Evolutionary conservation across 345 rosid genomes (phyloP).

Genomic region (Lenwebbia sp.): DNA sequence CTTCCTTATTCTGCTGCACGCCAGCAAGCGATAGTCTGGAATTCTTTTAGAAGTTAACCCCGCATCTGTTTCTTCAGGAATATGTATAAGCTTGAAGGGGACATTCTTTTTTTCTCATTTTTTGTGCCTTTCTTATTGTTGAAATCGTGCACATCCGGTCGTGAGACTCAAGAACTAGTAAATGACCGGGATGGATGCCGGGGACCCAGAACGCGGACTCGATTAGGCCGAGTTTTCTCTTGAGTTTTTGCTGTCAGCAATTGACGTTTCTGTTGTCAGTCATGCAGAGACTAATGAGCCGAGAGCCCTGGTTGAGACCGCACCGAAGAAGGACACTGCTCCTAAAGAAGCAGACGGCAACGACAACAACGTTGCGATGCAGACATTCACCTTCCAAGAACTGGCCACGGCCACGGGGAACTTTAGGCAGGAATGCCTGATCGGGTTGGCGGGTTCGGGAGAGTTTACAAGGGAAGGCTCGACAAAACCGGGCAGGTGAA

Average conservation of each 20-base stretch:
- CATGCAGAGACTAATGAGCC: conserved; percentile 9
- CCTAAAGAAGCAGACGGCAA: conserved; percentile 12
- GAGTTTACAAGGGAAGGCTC: conserved; percentile 79
- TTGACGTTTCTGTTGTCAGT: neutral
- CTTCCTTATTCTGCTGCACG: neutral
- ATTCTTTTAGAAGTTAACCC: neutral
- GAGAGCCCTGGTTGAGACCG: neutral
- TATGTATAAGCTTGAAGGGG: neutral
- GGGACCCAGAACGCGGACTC: neutral
- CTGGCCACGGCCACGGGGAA: conserved; percentile 79
- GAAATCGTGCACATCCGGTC: neutral
- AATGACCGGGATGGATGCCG: neutral
- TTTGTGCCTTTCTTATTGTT: neutral
- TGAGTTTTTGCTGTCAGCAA: neutral
- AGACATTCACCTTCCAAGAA: conserved; percentile 77
- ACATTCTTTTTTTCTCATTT: neutral
- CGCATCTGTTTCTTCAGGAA: neutral
- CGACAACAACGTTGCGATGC: conserved; percentile 37
- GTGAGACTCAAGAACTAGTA: neutral
- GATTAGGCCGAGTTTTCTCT: neutral
- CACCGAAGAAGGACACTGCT: conserved; percentile 2
- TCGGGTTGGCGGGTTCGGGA: conserved; percentile 89
- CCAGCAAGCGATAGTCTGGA: neutral
- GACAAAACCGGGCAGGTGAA: conserved; percentile 54
- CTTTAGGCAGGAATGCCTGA: conserved; percentile 72